phyloP scores from a whole-genome alignment of 768 basidiomycete genomes.

The Fomitopsis pulvina region DNA sequence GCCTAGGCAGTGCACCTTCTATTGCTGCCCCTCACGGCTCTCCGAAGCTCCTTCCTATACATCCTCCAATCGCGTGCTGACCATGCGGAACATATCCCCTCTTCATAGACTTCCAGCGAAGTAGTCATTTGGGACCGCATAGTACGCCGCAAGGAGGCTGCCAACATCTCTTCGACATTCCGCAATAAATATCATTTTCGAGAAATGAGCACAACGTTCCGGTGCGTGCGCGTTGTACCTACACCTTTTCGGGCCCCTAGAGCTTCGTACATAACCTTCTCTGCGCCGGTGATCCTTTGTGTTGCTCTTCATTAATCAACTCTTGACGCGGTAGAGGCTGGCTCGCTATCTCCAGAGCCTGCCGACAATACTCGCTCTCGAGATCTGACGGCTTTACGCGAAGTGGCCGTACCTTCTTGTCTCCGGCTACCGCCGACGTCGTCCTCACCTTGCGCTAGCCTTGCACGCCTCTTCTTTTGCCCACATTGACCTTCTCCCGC shows the following conservation, averaged over 20 bases:
- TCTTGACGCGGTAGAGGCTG: too few species aligned
- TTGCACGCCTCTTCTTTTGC: background rate
- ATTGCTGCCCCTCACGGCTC: background rate
- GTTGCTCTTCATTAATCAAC: too few species aligned
- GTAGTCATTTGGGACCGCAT: conserved; percentile 94
- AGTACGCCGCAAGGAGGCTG: conserved; percentile 73
- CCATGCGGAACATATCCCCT: background rate
- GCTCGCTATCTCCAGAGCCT: too few species aligned
- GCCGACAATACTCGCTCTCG: too few species aligned
- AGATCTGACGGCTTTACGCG: background rate
- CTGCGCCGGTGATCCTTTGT: too few species aligned
- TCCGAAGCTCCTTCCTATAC: background rate
- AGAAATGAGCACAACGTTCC: conserved; percentile 68
- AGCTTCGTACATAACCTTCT: too few species aligned
- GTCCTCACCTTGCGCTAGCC: too few species aligned
- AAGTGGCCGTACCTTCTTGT: background rate
- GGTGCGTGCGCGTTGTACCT: conserved; percentile 52
- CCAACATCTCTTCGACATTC: conserved; percentile 53
- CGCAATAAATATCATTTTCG: conserved; percentile 85
- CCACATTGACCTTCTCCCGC: background rate
- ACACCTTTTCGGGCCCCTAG: too few species aligned
- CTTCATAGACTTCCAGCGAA: conserved; percentile 53
- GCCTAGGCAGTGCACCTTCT: background rate
- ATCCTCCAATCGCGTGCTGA: background rate
- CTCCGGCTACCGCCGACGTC: background rate